phyloP scores from a whole-genome alignment of 78 protist genomes.

The Dictyostelium brefeldianum region DNA sequence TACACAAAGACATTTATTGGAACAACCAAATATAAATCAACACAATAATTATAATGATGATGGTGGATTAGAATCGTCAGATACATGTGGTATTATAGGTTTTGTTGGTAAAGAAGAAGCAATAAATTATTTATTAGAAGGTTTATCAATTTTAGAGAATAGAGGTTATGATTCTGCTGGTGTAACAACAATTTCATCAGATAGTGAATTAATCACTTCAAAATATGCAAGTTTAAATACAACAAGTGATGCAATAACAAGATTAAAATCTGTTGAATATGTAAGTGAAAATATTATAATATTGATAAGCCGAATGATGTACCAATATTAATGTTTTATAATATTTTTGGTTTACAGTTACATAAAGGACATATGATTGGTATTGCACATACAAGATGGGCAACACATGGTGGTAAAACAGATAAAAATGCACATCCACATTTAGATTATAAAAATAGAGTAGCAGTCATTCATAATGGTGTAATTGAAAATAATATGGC shows the following conservation, averaged over 20 bases:
- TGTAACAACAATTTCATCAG: slow-evolving; percentile 71
- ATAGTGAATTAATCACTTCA: slow-evolving; percentile 64
- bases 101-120: slow-evolving; percentile 83
- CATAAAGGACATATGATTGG: slow-evolving; percentile 83
- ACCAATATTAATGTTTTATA: too few relatives aligned
- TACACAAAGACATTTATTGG: slow-evolving; percentile 55
- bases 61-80: slow-evolving; percentile 34
- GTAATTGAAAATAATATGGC: slow-evolving; percentile 71
- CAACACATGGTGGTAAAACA: slow-evolving; percentile 88
- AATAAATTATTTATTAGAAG: slow-evolving; percentile 61
- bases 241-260: slow-evolving; percentile 78
- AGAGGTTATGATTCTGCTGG: slow-evolving; percentile 85
- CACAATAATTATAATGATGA: background rate
- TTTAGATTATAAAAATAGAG: slow-evolving; percentile 73
- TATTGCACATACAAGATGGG: slow-evolving; percentile 89
- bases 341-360: slow-evolving; percentile 20
- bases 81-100: slow-evolving; percentile 80
- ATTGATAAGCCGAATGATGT: too few relatives aligned
- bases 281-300: slow-evolving; percentile 18
- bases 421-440: slow-evolving; percentile 88
- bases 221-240: slow-evolving; percentile 82
- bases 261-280: slow-evolving; percentile 66
- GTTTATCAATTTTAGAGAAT: slow-evolving; percentile 76
- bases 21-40: background rate
- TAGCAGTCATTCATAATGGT: slow-evolving; percentile 87